A percentile compares a stretch with the other conserved stretches of the same genome.
phyloP scores from a whole-genome alignment of 352 stramenopile genomes.

The Phytophthora megakarya region DNA sequence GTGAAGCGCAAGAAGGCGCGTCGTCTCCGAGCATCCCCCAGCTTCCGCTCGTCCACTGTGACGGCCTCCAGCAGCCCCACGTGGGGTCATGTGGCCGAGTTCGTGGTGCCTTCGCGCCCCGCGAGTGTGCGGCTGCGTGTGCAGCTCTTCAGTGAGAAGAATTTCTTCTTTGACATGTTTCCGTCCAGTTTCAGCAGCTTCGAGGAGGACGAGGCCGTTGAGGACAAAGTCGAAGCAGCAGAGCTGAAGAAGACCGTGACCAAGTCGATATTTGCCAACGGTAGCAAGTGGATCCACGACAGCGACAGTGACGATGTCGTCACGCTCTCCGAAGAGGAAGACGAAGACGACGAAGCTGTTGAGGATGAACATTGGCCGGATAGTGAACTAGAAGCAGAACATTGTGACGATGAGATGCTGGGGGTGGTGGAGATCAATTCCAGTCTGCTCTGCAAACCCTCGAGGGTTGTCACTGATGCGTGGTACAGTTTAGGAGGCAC shows the following conservation, averaged over 20 bases:
- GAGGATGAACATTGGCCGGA: slow-evolving; percentile 29
- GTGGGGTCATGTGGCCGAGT: slow-evolving; percentile 55
- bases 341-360: slow-evolving; percentile 34
- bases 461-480: slow-evolving; percentile 47
- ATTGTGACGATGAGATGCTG: slow-evolving; percentile 50
- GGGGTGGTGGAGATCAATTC: slow-evolving; percentile 61
- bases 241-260: slow-evolving; percentile 11
- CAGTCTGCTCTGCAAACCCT: slow-evolving; percentile 39
- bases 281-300: slow-evolving; percentile 31
- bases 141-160: slow-evolving; percentile 74
- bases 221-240: neutral
- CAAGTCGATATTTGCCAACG: slow-evolving; percentile 20
- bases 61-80: slow-evolving; percentile 39
- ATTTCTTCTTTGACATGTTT: slow-evolving; percentile 90
- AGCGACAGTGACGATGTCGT: slow-evolving; percentile 58
- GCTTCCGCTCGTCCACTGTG: slow-evolving; percentile 39
- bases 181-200: slow-evolving; percentile 33
- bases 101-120: slow-evolving; percentile 32
- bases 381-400: slow-evolving; percentile 13
- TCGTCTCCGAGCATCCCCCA: slow-evolving; percentile 17
- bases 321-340: slow-evolving; percentile 54
- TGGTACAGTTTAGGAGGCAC: slow-evolving; percentile 64
- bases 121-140: slow-evolving; percentile 37
- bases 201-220: slow-evolving; percentile 16
- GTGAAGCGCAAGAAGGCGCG: slow-evolving; percentile 23